Evolutionary conservation across 495 filamentous ascomycete genomes (phyloP).

Genomic region (Podospora australis): DNA sequence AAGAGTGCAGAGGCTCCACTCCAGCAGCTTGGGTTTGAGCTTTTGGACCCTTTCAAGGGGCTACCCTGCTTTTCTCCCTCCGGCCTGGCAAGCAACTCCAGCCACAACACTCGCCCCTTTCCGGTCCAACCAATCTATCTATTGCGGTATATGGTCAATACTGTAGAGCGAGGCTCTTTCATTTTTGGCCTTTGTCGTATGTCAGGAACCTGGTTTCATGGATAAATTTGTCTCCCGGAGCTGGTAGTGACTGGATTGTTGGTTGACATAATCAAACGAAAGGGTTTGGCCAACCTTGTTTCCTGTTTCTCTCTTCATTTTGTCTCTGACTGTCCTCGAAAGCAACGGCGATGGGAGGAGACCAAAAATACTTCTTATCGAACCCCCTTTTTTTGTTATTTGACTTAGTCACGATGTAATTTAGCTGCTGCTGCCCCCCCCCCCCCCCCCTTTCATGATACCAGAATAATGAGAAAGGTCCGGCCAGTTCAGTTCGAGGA

Average conservation of each 20-base stretch:
- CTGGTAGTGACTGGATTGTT: not conserved
- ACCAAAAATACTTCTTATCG: not conserved
- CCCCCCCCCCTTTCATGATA: conserved; percentile 31
- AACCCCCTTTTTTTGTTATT: conserved; percentile 18
- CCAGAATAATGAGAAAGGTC: conserved; percentile 41
- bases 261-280: not conserved
- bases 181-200: not conserved
- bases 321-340: not conserved
- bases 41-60: not conserved
- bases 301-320: not conserved
- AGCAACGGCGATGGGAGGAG: not conserved
- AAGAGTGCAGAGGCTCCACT: not conserved
- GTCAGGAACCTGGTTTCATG: too few relatives aligned
- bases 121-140: too few relatives aligned
- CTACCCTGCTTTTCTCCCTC: not conserved
- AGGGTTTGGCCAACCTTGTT: not conserved
- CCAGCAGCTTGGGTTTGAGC: conserved; percentile 1
- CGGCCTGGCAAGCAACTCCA: not conserved
- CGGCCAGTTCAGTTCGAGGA: too few relatives aligned
- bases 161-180: too few relatives aligned
- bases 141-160: too few relatives aligned
- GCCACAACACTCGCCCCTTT: too few relatives aligned
- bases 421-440: conserved; percentile 17
- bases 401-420: conserved; percentile 43
- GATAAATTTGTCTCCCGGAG: not conserved